phyloP scores from a whole-genome alignment of 1,284 basidiomycete genomes.

The Calocybe gambosa region DNA sequence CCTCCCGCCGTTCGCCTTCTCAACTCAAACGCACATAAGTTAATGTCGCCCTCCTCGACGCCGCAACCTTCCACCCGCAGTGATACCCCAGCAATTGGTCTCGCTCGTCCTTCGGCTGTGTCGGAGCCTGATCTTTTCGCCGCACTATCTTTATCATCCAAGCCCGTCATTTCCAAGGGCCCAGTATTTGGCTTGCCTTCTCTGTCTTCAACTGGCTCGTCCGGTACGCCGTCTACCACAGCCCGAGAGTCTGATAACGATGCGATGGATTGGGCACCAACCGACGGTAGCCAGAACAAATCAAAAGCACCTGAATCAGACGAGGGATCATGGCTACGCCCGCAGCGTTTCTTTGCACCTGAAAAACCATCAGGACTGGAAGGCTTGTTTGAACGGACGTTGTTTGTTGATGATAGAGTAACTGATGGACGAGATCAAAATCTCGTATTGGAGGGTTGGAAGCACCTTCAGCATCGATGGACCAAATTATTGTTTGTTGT shows the following conservation, averaged over 20 bases:
- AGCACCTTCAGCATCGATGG: conserved; percentile 27
- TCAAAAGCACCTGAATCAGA: conserved; percentile 23
- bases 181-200: conserved; percentile 71
- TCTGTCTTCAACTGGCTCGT: conserved; percentile 22
- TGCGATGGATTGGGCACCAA: conserved; percentile 64
- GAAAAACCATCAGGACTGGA: conserved; percentile 76
- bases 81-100: conserved; percentile 10
- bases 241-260: conserved; percentile 37
- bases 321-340: conserved; percentile 49
- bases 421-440: background rate
- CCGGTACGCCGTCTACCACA: conserved; percentile 17
- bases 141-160: conserved; percentile 56
- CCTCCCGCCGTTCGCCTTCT: conserved; percentile 65
- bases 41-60: conserved; percentile 31
- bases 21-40: conserved; percentile 39
- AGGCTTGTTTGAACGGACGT: conserved; percentile 60
- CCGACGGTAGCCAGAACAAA: conserved; percentile 26
- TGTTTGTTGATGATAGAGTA: conserved; percentile 39
- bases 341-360: conserved; percentile 69
- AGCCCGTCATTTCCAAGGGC: conserved; percentile 41
- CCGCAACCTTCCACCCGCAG: conserved; percentile 22
- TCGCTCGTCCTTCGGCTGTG: conserved; percentile 8
- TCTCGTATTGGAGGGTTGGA: background rate
- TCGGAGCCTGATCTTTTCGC: conserved; percentile 54
- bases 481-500: conserved; percentile 29